These are phyloP conservation scores for Plectosphaerella cucumerina DNA, from an alignment of 2,329 filamentous ascomycete genomes.

Conservation along the genomic window DNA sequence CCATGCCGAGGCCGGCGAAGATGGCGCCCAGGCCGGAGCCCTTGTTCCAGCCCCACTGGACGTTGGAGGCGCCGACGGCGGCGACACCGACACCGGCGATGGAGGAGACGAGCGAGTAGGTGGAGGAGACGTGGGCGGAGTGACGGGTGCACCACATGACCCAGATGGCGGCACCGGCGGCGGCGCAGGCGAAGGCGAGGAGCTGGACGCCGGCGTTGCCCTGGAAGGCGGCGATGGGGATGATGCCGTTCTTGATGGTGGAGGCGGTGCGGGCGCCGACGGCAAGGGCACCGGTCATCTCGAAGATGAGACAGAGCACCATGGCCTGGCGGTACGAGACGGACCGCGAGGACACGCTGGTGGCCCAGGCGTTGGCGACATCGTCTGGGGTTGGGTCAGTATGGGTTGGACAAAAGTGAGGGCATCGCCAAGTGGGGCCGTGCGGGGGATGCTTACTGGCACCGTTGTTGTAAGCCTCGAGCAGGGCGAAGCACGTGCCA, in stretches of 20 bases:
- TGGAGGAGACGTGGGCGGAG: conserved; percentile 68
- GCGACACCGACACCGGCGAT: conserved; percentile 67
- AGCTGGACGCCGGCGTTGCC: conserved; percentile 62
- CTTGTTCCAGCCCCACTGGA: conserved; percentile 65
- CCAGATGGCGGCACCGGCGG: conserved; percentile 63
- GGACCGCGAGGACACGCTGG: conserved; percentile 74
- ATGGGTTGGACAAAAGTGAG: not conserved
- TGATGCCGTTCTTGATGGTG: conserved; percentile 76
- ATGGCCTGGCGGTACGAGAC: conserved; percentile 66
- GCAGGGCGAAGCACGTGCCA: conserved; percentile 69
- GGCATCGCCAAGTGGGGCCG: not conserved
- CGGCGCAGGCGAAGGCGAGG: conserved; percentile 60
- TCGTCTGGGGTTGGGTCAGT: conserved; percentile 48
- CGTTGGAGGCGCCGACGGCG: conserved; percentile 53
- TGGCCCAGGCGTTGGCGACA: conserved; percentile 81
- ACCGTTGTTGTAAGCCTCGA: conserved; percentile 75
- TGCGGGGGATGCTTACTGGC: conserved; percentile 52
- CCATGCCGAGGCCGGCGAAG: conserved; percentile 67
- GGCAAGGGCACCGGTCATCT: conserved; percentile 61
- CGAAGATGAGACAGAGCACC: conserved; percentile 61
- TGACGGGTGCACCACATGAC: conserved; percentile 70
- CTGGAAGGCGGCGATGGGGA: conserved; percentile 53
- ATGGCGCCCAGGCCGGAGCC: conserved; percentile 68
- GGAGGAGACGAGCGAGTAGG: conserved; percentile 65
- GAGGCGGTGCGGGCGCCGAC: conserved; percentile 66